Base-by-base conservation (phyloP, 2,329 filamentous ascomycete genomes). In the Trichoderma oligosporum region DNA sequence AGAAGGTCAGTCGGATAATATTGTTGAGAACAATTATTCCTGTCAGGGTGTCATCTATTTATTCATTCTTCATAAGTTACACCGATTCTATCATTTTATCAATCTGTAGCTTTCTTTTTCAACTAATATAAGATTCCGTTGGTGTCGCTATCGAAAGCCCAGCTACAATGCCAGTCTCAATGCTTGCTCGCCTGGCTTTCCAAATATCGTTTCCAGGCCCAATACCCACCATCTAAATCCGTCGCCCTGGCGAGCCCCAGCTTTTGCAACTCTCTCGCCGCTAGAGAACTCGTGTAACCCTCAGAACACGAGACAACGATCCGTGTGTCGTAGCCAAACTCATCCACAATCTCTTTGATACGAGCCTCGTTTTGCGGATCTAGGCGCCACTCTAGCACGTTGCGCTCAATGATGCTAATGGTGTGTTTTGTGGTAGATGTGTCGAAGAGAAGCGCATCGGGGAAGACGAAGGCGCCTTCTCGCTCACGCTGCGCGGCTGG, bases 331-430 rank as follows among this genome's bases (percentile, higher is more conserved):
- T 58, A 60, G 22, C 58, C 58, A 44, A 58, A 45, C 27, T 57
- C 55, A n/a, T 60, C 58, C 35, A 60, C 58, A 36, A 60, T 41
- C 27, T 60, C 58, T 8, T 55, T 60, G 22, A 60, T 52, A 11
- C 58, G 58, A 4, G 47, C 36, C 4, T 58, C 58, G 44, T 22
- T 53, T 35, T 60, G 58, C 14, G 58, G 58, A 55, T 60, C 58
- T 1, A 60, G 14, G 2, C 58, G 58, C 58, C 58, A 60, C 45
- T 60, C 58, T 1, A 60, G 36, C n/a, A 60, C 58, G 25, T 60
- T 60, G 22, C 58, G 58, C 36, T 60, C 58, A 6, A 60, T 58
- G 31, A 60, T 49, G 42, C 24, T 44, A 14, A 60, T 58, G 4
- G 36, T 52, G 42, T 60, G 55, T 24, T 55, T 36, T 4, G 47